Evolutionary conservation across 2,329 filamentous ascomycete species (phyloP), one percentile per base, ranked within the genome.

Genomic region (Leptosphaerulina australis): DNA sequence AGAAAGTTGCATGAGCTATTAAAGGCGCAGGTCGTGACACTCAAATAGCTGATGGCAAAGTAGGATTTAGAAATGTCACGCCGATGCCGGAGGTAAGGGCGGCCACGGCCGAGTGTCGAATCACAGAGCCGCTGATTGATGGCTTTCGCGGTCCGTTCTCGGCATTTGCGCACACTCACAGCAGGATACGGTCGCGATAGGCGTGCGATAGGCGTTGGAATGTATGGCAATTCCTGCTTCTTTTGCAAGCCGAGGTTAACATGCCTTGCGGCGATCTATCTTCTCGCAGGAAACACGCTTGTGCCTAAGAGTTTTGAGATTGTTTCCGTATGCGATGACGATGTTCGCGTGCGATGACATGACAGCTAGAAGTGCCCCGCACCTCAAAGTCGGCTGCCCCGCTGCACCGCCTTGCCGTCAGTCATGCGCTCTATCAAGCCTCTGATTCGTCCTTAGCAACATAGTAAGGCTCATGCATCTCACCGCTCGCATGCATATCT

Each of bases 61-160:
- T 52, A 56, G 44, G 57, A 60, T 47, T 44, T 56, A 64, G 60
- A 66, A 63, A 55, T 50, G 50, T 53, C 43, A 45, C 50, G 58
- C 67, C 67, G 67, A 70, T 66, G 50, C 62, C 64, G 67, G 66
- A 65, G 63, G 40, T 39, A 44, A 56, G 52, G 56, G 55, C 53
- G 56, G 55, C 55, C 50, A 44, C 31, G 38, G 37, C 52, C 47
- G 45, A 37, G 30, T 41, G 44, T 58, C 63, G 58, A 64, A 66
- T 66, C 59, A 64, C 38, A 50, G 29, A 26, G 54, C 52, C 20
- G 45, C 24, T 62, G 57, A 67, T 68, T 43, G 28, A 45, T 34
- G 44, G 17, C 34, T 18, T 18, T 15, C 20, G 24, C 31, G 45
- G 38, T 50, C 48, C 48, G 49, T 47, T 40, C 48, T 47, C 50